phyloP scores from a whole-genome alignment of 2,329 filamentous ascomycete species.

The Colletotrichum australisinense region DNA sequence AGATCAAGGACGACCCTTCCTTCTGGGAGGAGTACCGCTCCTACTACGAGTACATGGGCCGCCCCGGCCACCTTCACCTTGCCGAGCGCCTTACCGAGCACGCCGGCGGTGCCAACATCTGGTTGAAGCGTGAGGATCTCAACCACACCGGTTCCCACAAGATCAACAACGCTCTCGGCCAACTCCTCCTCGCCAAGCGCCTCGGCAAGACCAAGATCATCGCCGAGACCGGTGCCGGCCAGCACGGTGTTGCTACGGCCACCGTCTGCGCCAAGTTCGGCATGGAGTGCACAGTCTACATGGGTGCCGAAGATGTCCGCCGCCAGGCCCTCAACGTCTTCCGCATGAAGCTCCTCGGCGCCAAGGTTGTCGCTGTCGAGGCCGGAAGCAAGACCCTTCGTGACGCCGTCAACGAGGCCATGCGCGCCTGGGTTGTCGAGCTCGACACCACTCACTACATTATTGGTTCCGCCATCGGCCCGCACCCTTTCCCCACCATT shows the following conservation, averaged over 20 bases:
- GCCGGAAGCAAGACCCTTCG: conserved; percentile 86
- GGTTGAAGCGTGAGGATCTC: conserved; percentile 96
- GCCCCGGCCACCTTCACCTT: conserved; percentile 90
- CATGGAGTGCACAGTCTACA: conserved; percentile 98
- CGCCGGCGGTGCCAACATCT: conserved; percentile 94
- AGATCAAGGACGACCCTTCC: conserved; percentile 84
- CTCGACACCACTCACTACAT: conserved; percentile 98
- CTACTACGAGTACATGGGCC: conserved; percentile 97
- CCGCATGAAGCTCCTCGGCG: conserved; percentile 95
- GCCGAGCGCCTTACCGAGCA: conserved; percentile 89
- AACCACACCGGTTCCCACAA: conserved; percentile 99
- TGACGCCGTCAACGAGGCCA: conserved; percentile 93
- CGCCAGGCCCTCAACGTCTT: conserved; percentile 98
- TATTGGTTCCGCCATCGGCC: conserved; percentile 96
- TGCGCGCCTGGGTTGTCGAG: conserved; percentile 93
- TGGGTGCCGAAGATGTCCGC: conserved; percentile 97
- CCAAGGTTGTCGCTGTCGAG: conserved; percentile 92
- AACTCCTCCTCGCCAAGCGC: conserved; percentile 85
- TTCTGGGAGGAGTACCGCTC: conserved; percentile 99
- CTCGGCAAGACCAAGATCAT: conserved; percentile 98
- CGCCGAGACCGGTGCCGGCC: conserved; percentile 95
- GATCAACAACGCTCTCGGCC: conserved; percentile 98
- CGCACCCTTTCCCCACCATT: conserved; percentile 97
- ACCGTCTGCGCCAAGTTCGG: conserved; percentile 98
- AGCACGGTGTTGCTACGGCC: conserved; percentile 97